These are phyloP conservation scores for Aureobasidium subglaciale DNA, from an alignment of 2,329 filamentous ascomycete genomes.

Conservation along the genomic window DNA sequence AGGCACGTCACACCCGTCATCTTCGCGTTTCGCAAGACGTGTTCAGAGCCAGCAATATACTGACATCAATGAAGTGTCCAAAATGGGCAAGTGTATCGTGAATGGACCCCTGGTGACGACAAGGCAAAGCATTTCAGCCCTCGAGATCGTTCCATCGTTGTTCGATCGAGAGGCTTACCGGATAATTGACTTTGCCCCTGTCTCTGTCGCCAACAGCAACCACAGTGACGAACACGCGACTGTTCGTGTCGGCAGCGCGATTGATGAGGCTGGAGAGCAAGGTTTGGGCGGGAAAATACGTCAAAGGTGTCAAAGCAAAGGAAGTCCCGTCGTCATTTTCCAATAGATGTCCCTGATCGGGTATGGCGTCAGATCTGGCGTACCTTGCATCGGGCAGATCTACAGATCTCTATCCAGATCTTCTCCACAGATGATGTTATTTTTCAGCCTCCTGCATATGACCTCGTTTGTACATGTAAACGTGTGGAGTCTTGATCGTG, in stretches of 20 bases:
- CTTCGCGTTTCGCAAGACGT: background rate
- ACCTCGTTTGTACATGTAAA: background rate
- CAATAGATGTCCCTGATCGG: background rate
- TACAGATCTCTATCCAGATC: background rate
- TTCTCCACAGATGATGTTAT: slow-evolving; percentile 9
- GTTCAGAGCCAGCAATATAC: background rate
- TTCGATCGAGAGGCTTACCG: background rate
- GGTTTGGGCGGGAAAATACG: background rate
- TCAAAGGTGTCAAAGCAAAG: background rate
- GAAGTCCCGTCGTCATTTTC: background rate
- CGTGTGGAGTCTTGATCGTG: background rate
- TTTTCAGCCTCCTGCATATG: background rate
- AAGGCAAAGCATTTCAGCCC: background rate
- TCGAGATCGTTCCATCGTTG: background rate
- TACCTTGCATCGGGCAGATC: slow-evolving; percentile 4
- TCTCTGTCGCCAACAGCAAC: background rate
- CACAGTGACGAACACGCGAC: background rate
- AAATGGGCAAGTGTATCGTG: background rate
- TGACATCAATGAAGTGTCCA: slow-evolving; percentile 15
- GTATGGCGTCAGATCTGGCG: slow-evolving; percentile 4
- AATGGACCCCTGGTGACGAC: background rate
- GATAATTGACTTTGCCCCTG: slow-evolving; percentile 5
- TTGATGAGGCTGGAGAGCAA: background rate
- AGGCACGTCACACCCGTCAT: slow-evolving; percentile 13
- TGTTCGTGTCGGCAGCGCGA: background rate